phyloP scores from a whole-genome alignment of 2,329 filamentous ascomycete genomes.

The Talaromyces sp. region DNA sequence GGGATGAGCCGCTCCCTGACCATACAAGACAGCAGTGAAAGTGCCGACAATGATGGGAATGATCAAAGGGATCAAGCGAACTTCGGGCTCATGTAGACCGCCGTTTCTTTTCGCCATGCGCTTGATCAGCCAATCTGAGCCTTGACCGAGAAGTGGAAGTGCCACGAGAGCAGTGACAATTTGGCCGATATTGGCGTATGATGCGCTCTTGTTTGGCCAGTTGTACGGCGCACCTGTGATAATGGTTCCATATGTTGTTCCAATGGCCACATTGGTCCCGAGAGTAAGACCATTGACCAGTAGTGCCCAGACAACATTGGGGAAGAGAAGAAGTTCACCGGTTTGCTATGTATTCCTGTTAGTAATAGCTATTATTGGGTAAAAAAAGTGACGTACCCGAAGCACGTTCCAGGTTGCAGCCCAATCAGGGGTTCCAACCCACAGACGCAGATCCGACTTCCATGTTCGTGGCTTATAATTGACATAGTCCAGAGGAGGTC shows the following conservation, averaged over 20 bases:
- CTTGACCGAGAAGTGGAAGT: conserved; percentile 39
- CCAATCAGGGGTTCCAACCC: conserved; percentile 41
- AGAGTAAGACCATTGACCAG: conserved; percentile 39
- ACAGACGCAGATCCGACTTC: conserved; percentile 36
- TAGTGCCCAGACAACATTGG: conserved; percentile 44
- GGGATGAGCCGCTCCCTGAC: conserved; percentile 35
- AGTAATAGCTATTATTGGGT: background rate
- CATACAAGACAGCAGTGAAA: conserved; percentile 40
- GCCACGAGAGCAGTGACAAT: conserved; percentile 39
- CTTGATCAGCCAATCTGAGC: conserved; percentile 38
- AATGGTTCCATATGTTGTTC: conserved; percentile 41
- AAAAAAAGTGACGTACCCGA: conserved; percentile 18
- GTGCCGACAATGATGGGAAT: conserved; percentile 39
- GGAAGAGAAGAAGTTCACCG: conserved; percentile 36
- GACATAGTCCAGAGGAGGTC: conserved; percentile 32
- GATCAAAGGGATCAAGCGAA: conserved; percentile 33
- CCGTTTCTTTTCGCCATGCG: conserved; percentile 33
- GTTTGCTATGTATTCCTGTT: conserved; percentile 27
- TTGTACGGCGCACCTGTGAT: conserved; percentile 36
- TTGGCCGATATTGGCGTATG: conserved; percentile 41
- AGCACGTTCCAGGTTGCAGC: conserved; percentile 23
- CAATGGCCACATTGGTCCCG: conserved; percentile 44
- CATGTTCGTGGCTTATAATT: conserved; percentile 37
- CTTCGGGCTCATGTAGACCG: conserved; percentile 44
- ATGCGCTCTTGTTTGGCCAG: conserved; percentile 34